A percentile compares a stretch with the other conserved stretches of the same genome.
Evolutionary conservation across 2,329 filamentous ascomycete species (phyloP).

Genomic region (Xylariaceae sp.): DNA sequence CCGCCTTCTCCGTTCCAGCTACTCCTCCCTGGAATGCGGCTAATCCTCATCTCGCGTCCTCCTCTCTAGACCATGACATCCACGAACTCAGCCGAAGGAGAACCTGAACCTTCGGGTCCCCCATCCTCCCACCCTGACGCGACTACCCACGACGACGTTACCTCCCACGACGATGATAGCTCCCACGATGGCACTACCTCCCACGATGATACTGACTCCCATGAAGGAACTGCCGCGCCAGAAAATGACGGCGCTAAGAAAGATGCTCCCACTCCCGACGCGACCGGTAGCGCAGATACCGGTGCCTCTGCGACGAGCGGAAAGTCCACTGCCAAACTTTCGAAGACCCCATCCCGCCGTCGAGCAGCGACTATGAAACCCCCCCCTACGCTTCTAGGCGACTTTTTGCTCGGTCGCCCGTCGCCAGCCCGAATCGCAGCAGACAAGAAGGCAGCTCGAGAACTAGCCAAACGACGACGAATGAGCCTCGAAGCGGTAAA

Average conservation of each 20-base stretch:
- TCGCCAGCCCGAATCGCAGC: constrained; percentile 50
- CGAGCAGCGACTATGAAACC: constrained; percentile 27
- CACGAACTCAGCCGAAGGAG: constrained; percentile 29
- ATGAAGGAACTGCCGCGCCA: neutral
- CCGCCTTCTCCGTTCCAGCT: neutral
- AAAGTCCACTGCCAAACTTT: constrained; percentile 22
- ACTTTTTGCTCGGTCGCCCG: constrained; percentile 32
- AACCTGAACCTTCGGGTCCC: constrained; percentile 27
- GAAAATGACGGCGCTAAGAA: constrained; percentile 10
- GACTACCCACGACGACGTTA: constrained; percentile 2
- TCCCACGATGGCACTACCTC: neutral
- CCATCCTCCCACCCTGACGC: constrained; percentile 19
- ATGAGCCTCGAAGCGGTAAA: constrained; percentile 57
- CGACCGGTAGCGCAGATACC: constrained; percentile 13
- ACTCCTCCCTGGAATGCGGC: constrained; percentile 21
- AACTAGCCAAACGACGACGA: constrained; percentile 41
- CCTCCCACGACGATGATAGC: neutral
- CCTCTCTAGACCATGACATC: constrained; percentile 30
- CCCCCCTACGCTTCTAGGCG: constrained; percentile 29
- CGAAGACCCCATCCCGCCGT: constrained; percentile 25
- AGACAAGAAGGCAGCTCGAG: constrained; percentile 36
- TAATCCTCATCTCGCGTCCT: constrained; percentile 14
- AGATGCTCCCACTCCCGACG: constrained; percentile 17
- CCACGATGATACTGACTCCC: constrained; percentile 19
- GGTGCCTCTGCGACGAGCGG: constrained; percentile 19